Base-by-base conservation (phyloP, 2,329 filamentous ascomycete species). In the Pseudocercospora ulei region DNA sequence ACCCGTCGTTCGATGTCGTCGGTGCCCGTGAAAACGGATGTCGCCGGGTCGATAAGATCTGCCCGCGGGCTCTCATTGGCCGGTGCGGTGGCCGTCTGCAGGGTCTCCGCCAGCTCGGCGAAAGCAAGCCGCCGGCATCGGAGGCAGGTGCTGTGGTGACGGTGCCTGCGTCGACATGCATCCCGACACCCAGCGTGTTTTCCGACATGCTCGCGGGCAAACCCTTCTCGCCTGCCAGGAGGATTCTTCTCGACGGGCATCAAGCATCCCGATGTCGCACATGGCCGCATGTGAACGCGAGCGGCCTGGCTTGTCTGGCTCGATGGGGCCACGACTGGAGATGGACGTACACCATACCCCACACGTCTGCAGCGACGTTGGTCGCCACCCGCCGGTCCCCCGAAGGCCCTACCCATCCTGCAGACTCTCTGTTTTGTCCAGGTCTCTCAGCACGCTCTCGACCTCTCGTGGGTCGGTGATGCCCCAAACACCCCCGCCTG, bases 401-500 rank as follows among this genome's bases (percentile, higher is more conserved):
- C n/a, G n/a, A n/a, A n/a, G n/a, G n/a, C 22, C 18, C 26, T 54
- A 49, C 35, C 64, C 62, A 19, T 65, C 63, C 14, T 57, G 54
- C 26, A 53, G 54, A 11, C 47, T 50, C 48, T 69, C 66, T 3
- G 67, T 71, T 31, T 61, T 60, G 25, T 70, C 67, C 28, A 71
- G 49, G 12, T 65, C 67, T 41, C 52, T 57, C 28, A 70, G 50
- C 1, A 68, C 58, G 33, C 63, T 59, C 45, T 70, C 67, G 42
- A 68, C 62, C 38, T 70, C 66, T 39, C 70, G 72, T 5, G 87
- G 85, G 57, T 86, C 80, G 6, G 78, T 87, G 38, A 95, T 82
- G 3, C 81, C 86, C 86, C 87, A 94, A 0, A 95, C 87, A 2
- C 88, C 88, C 33, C 86, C 34, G 8, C 86, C 86, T 58, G 88